A percentile compares a stretch with the other conserved stretches of the same genome.
Evolutionary conservation across 176 grass and related monocot genomes (phyloP).

Genomic region (Avena insularis): DNA sequence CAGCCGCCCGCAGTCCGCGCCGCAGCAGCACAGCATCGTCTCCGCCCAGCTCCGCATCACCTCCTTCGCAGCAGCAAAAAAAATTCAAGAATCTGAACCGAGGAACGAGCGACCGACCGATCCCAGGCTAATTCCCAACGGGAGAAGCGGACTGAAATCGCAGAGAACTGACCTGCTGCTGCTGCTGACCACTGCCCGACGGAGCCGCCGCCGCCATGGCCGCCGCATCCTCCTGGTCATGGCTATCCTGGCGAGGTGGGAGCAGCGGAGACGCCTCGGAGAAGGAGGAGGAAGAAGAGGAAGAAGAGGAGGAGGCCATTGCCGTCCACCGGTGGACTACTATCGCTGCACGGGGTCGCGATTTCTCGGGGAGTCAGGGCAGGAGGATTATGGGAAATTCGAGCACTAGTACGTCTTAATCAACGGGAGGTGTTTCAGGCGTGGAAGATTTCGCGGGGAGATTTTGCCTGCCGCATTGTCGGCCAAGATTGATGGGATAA

Average conservation of each 20-base stretch:
- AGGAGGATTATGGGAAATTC: not conserved
- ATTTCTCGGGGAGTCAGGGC: not conserved
- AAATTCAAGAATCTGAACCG: slow-evolving; percentile 11
- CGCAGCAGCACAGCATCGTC: slow-evolving; percentile 50
- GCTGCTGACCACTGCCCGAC: slow-evolving; percentile 37
- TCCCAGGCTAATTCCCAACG: not conserved
- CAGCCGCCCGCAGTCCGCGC: slow-evolving; percentile 52
- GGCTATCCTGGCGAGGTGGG: not conserved
- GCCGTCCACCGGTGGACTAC: not conserved
- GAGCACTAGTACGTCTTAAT: not conserved
- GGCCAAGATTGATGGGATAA: not conserved
- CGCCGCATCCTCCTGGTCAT: not conserved
- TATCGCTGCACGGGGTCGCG: not conserved
- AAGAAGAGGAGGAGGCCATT: slow-evolving; percentile 31
- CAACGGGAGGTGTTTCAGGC: not conserved
- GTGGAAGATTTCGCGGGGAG: not conserved
- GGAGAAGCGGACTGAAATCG: not conserved
- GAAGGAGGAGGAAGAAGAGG: slow-evolving; percentile 38
- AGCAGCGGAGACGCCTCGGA: not conserved
- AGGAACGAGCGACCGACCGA: not conserved
- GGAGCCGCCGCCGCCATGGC: slow-evolving; percentile 35
- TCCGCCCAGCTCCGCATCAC: slow-evolving; percentile 60
- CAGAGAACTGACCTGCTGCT: slow-evolving; percentile 39
- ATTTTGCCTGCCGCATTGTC: slow-evolving; percentile 9
- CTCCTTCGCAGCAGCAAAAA: slow-evolving; percentile 39